phyloP scores from a whole-genome alignment of 2,329 filamentous ascomycete genomes.

The Sarocladium kiliense region DNA sequence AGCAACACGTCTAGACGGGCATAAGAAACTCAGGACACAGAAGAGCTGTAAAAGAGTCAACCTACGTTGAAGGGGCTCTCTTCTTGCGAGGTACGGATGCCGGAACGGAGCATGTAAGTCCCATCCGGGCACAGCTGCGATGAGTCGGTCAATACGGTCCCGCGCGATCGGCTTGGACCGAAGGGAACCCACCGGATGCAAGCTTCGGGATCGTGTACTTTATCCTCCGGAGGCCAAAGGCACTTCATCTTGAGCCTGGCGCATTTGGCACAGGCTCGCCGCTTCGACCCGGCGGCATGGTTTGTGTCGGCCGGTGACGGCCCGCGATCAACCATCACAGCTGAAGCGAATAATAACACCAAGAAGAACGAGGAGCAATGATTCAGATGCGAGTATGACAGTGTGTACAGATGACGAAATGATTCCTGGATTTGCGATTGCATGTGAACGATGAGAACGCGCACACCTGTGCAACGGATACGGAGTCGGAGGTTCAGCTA shows the following conservation, averaged over 20 bases:
- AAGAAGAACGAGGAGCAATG: no score
- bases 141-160: no score
- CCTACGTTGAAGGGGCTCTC: constrained; percentile 31
- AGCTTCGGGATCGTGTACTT: constrained; percentile 13
- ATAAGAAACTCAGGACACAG: no score
- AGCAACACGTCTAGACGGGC: constrained; percentile 28
- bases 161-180: background rate
- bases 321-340: background rate
- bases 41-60: no score
- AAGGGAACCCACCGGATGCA: constrained; percentile 22
- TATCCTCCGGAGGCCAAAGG: constrained; percentile 22
- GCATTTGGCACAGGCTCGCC: constrained; percentile 28
- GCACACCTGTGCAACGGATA: background rate
- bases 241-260: constrained; percentile 32
- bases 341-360: no score
- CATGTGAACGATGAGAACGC: no score
- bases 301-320: background rate
- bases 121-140: constrained; percentile 30
- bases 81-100: constrained; percentile 26
- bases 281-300: constrained; percentile 13
- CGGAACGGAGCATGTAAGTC: constrained; percentile 27
- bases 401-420: no score
- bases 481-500: background rate
- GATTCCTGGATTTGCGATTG: no score
- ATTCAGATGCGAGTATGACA: no score